Evolutionary conservation across 2,329 filamentous ascomycete species (phyloP).

Genomic region (Boeremia exigua): DNA sequence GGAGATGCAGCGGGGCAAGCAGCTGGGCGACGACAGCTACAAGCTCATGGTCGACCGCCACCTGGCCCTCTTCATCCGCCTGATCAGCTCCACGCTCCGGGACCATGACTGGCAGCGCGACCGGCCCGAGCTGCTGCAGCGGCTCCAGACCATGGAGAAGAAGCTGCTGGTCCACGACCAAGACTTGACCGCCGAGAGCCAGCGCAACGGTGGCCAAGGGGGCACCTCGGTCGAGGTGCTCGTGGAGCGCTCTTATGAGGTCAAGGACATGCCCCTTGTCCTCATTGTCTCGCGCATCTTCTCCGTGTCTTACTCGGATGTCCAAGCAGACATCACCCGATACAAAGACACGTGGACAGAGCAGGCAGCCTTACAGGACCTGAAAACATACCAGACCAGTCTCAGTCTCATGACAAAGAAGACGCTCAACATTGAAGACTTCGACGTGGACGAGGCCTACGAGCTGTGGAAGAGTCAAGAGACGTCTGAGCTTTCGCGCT

Average conservation of each 20-base stretch:
- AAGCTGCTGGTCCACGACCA: conserved; percentile 95
- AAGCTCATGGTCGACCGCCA: conserved; percentile 92
- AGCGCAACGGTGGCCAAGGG: conserved; percentile 63
- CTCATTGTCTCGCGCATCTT: conserved; percentile 88
- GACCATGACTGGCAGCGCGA: conserved; percentile 86
- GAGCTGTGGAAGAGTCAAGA: conserved; percentile 92
- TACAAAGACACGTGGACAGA: conserved; percentile 87
- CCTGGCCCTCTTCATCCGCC: conserved; percentile 89
- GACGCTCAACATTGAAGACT: conserved; percentile 83
- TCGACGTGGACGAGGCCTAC: conserved; percentile 87
- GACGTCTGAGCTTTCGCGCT: conserved; percentile 82
- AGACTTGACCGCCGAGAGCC: conserved; percentile 72
- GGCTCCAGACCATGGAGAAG: conserved; percentile 83
- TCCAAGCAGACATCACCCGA: conserved; percentile 85
- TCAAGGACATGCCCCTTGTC: conserved; percentile 96
- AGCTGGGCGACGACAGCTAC: conserved; percentile 83
- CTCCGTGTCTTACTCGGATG: conserved; percentile 75
- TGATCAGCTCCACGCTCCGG: conserved; percentile 79
- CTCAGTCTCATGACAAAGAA: conserved; percentile 79
- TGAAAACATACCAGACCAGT: conserved; percentile 92
- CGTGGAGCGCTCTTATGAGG: conserved; percentile 84
- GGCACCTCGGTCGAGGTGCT: conserved; percentile 78
- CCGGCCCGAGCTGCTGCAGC: conserved; percentile 79
- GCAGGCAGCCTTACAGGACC: conserved; percentile 84
- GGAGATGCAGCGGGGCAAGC: conserved; percentile 79